Evolutionary conservation across 495 filamentous ascomycete species (phyloP).

Genomic region (Aspergillus coremiiformis): DNA sequence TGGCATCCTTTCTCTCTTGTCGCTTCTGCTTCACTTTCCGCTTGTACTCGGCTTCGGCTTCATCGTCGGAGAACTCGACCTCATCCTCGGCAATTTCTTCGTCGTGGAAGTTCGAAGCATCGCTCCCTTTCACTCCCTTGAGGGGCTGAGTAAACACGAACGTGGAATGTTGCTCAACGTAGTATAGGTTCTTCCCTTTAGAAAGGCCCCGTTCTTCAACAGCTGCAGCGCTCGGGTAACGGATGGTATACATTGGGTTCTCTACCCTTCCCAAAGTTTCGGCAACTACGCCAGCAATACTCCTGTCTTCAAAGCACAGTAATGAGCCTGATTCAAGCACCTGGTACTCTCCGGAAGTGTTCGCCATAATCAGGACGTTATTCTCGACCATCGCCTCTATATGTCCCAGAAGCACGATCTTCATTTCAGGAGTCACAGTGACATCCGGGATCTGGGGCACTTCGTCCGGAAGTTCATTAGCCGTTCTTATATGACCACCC

Average conservation of each 20-base stretch:
- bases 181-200: slow-evolving; percentile 63
- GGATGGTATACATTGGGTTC: slow-evolving; percentile 72
- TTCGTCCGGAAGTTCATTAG: slow-evolving; percentile 66
- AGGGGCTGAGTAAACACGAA: slow-evolving; percentile 80
- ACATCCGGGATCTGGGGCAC: slow-evolving; percentile 67
- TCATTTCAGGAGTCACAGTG: slow-evolving; percentile 63
- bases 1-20: slow-evolving; percentile 40
- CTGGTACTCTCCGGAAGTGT: slow-evolving; percentile 68
- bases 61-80: slow-evolving; percentile 92
- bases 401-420: slow-evolving; percentile 62
- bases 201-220: slow-evolving; percentile 57
- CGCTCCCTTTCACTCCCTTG: slow-evolving; percentile 70
- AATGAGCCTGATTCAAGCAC: slow-evolving; percentile 78
- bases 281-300: slow-evolving; percentile 66
- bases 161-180: slow-evolving; percentile 63
- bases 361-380: slow-evolving; percentile 69
- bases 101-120: slow-evolving; percentile 89
- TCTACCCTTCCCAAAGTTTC: slow-evolving; percentile 78
- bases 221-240: slow-evolving; percentile 58
- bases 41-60: slow-evolving; percentile 81
- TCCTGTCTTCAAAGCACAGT: slow-evolving; percentile 69
- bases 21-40: slow-evolving; percentile 55
- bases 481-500: slow-evolving; percentile 50
- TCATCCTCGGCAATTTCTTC: slow-evolving; percentile 84
- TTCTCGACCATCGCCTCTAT: slow-evolving; percentile 70